Conservation (phyloP, 2,329 filamentous ascomycete genomes). For the Aspergillus ibericus region DNA sequence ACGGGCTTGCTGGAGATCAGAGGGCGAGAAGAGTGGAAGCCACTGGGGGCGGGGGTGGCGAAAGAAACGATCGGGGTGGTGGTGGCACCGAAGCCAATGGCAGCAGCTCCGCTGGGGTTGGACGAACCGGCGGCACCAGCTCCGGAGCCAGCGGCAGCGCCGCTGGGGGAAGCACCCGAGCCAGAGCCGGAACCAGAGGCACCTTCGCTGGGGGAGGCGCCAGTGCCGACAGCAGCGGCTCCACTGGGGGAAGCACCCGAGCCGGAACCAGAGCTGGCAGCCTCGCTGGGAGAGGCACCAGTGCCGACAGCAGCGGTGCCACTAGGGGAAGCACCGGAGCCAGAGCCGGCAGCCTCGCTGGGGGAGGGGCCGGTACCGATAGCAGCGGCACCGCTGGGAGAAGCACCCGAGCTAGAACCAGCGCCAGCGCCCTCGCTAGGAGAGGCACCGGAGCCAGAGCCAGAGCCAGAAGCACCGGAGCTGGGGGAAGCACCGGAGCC, state of each 20-base stretch:
- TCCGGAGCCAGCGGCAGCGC: not conserved
- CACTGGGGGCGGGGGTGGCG: slow-evolving; percentile 14
- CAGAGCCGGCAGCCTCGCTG: not conserved
- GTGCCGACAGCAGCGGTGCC: not conserved
- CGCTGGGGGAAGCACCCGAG: slow-evolving; percentile 1
- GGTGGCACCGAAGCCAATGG: slow-evolving; percentile 9
- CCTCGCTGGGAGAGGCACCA: not conserved
- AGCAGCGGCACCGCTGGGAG: slow-evolving; percentile 15
- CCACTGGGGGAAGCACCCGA: not conserved
- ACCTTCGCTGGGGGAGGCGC: not conserved
- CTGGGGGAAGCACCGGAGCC: not conserved
- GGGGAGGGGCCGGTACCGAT: slow-evolving; percentile 15
- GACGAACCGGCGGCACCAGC: not conserved
- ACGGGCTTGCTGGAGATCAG: slow-evolving; percentile 13
- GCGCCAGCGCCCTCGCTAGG: slow-evolving; percentile 12
- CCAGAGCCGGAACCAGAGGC: not conserved
- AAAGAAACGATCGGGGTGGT: slow-evolving; percentile 14
- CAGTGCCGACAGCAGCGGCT: not conserved
- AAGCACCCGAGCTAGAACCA: slow-evolving; percentile 10
- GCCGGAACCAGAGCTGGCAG: not conserved
- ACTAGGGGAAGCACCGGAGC: slow-evolving; percentile 1
- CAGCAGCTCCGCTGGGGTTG: not conserved
- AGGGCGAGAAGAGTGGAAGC: slow-evolving; percentile 11
- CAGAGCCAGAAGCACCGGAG: slow-evolving; percentile 13
- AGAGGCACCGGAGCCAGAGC: slow-evolving; percentile 16